Percentiles rank a stretch among this genome's conserved stretches.
phyloP scores from a whole-genome alignment of 2,329 filamentous ascomycete species.

The Fusarium sororula region DNA sequence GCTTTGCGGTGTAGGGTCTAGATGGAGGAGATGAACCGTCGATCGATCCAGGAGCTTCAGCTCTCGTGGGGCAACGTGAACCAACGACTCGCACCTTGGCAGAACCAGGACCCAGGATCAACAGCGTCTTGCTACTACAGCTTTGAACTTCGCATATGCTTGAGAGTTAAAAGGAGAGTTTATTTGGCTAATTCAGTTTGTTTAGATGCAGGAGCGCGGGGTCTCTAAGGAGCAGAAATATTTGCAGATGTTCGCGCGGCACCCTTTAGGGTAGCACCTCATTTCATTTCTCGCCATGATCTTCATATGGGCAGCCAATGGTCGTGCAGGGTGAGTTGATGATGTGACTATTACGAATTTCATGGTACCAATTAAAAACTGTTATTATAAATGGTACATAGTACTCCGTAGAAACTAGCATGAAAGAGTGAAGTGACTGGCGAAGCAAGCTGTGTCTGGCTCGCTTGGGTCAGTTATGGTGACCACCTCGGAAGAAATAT shows the following conservation, averaged over 20 bases:
- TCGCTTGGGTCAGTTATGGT: accelerated
- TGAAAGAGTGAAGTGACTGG: not conserved
- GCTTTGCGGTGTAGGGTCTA: not conserved
- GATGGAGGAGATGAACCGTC: too few species aligned
- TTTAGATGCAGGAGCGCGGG: too few species aligned
- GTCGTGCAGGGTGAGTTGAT: not conserved
- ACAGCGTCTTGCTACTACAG: too few species aligned
- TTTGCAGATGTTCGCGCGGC: not conserved
- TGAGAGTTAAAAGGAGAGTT: not conserved
- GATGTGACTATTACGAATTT: too few species aligned
- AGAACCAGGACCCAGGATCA: not conserved
- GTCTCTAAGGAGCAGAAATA: not conserved
- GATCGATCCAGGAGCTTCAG: not conserved
- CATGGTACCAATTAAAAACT: not conserved
- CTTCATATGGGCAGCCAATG: too few species aligned
- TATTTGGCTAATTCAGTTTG: too few species aligned
- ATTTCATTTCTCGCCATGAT: too few species aligned
- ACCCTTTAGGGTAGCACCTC: not conserved
- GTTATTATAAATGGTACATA: not conserved
- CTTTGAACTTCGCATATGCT: too few species aligned
- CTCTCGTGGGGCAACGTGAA: not conserved
- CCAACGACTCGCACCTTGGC: not conserved
- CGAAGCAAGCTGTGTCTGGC: too few species aligned
- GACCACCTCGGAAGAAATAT: not conserved
- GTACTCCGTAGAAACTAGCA: too few species aligned